Percentiles rank a stretch among this genome's conserved stretches.
phyloP scores from a whole-genome alignment of 169 alveolate genomes.

The Neospora caninum region DNA sequence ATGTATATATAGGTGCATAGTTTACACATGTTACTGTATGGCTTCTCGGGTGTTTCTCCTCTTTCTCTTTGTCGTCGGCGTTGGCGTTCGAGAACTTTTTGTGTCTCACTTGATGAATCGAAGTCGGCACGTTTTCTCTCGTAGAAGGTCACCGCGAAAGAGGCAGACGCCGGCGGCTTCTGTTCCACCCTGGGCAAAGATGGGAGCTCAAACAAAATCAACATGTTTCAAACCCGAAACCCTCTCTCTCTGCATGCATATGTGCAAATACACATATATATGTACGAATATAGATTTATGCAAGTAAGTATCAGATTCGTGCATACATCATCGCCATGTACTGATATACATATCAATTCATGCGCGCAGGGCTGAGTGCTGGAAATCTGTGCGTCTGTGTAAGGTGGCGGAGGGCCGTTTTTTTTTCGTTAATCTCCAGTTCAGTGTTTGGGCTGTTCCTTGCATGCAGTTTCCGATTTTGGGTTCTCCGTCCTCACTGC shows the following conservation, averaged over 20 bases:
- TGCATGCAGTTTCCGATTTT: no score
- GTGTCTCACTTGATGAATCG: slow-evolving; percentile 43
- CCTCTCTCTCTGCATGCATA: background rate
- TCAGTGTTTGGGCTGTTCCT: no score
- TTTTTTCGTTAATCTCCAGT: no score
- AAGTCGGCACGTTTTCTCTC: slow-evolving; percentile 64
- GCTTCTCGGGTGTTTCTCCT: no score
- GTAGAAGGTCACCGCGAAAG: slow-evolving; percentile 59
- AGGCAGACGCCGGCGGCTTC: slow-evolving; percentile 63
- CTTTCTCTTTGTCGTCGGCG: no score
- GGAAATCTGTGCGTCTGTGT: no score
- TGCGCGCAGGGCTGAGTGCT: no score
- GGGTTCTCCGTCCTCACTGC: slow-evolving; percentile 36
- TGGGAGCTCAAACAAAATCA: background rate
- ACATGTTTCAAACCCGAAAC: background rate
- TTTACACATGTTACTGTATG: no score
- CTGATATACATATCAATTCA: background rate
- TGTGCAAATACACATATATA: background rate
- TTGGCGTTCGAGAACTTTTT: no score
- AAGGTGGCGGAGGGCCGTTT: no score
- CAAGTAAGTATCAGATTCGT: background rate
- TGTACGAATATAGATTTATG: background rate
- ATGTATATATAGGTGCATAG: background rate
- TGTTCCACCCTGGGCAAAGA: slow-evolving; percentile 47
- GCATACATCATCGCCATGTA: background rate